These are phyloP conservation scores for Sphenostylis stenocarpa DNA, from an alignment of 306 rosid species.

Conservation along the genomic window DNA sequence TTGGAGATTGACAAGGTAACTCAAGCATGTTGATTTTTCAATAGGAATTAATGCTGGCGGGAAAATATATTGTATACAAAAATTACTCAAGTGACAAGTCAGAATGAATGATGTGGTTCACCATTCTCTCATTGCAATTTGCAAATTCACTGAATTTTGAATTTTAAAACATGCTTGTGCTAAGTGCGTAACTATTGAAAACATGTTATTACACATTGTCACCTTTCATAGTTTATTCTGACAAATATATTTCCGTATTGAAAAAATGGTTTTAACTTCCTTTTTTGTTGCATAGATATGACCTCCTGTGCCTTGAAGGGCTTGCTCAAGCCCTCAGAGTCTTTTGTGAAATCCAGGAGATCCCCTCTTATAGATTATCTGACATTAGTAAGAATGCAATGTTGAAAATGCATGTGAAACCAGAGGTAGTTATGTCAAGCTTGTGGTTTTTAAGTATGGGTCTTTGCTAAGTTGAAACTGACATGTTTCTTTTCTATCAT, in stretches of 20 bases:
- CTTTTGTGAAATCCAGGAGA: constrained; percentile 56
- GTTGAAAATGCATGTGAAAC: constrained; percentile 81
- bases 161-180: background rate
- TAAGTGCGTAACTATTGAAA: background rate
- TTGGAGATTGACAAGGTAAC: background rate
- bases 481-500: constrained; percentile 7
- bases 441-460: background rate
- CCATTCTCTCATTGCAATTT: background rate
- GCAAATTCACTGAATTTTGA: background rate
- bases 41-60: background rate
- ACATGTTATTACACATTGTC: background rate
- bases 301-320: constrained; percentile 93
- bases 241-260: background rate
- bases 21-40: background rate
- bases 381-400: constrained; percentile 56
- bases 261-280: constrained; percentile 12
- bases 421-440: constrained; percentile 59
- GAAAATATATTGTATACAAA: background rate
- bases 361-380: constrained; percentile 63
- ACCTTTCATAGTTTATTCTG: background rate
- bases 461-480: constrained; percentile 18
- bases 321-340: constrained; percentile 81
- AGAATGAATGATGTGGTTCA: background rate
- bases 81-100: background rate
- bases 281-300: constrained; percentile 55